Conservation (phyloP, 83 land plant genomes). For the Diphasiastrum complanatum region DNA sequence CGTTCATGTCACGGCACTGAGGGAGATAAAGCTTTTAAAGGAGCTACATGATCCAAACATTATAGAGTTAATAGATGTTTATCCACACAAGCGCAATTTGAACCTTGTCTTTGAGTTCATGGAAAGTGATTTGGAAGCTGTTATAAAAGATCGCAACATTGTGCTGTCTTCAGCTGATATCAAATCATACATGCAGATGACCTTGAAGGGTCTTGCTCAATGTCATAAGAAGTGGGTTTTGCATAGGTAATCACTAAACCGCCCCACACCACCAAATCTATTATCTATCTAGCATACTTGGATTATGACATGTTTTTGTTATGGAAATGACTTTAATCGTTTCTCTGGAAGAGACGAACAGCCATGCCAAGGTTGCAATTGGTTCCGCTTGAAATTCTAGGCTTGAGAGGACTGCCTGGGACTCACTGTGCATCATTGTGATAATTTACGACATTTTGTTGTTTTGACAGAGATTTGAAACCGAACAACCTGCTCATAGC, state of each 20-base stretch:
- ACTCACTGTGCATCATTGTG: too few relatives aligned
- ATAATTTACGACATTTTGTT: too few relatives aligned
- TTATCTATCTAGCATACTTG: too few relatives aligned
- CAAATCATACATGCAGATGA: conserved; percentile 95
- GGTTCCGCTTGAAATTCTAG: too few relatives aligned
- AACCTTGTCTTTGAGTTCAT: conserved; percentile 97
- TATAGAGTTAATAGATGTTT: conserved; percentile 90
- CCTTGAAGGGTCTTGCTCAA: conserved; percentile 80
- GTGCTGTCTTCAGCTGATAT: conserved; percentile 87
- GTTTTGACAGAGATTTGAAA: conserved; percentile 75
- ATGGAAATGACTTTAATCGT: too few relatives aligned
- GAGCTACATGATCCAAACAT: conserved; percentile 90
- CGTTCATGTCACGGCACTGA: conserved; percentile 86
- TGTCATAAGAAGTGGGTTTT: conserved; percentile 98
- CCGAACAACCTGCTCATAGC: conserved; percentile 90
- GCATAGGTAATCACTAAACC: conserved; percentile 94
- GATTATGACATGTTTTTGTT: too few relatives aligned
- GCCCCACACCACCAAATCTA: too few relatives aligned
- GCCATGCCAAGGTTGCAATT: too few relatives aligned
- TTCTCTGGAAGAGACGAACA: too few relatives aligned
- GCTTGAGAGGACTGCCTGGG: too few relatives aligned
- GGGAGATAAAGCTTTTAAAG: conserved; percentile 92
- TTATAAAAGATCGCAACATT: conserved; percentile 82
- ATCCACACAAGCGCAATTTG: conserved; percentile 90
- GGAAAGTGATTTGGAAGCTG: conserved; percentile 98